Base-by-base conservation (phyloP, 345 rosid genomes). In the Eucalyptus erythrocorys region DNA sequence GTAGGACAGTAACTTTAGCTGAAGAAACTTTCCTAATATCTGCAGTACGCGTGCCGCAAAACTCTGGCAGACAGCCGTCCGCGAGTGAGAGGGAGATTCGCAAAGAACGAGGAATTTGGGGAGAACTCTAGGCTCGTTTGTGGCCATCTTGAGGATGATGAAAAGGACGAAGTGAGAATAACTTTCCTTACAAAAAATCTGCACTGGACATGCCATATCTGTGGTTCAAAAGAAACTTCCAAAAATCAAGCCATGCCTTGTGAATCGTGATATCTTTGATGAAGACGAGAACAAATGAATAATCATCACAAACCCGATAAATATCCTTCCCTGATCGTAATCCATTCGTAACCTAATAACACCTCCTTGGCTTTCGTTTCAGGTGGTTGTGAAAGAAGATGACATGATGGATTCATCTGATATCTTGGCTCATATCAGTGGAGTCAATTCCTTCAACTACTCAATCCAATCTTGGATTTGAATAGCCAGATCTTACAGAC, bases 51-150 rank as follows among this genome's bases (percentile, higher is more conserved):
- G 5, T 97, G 99, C 92, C 93, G 99, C 86, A 97, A 97, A 90
- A 95, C 95, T 66, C 91, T 97, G 85, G 99, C 99, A 30, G 99
- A 97, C 88, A 97, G 99, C 93, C 91, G 99, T 53, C 99, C 98
- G 13, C 91, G 99, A 92, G 99, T 97, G 1, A 91, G 98, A 89
- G 99, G 99, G 91, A 93, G 99, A 90, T 97, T 97, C 87, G 99
- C 99, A 6, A 97, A 95, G 92, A 97, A 96, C 61, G 97, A 97
- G 80, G 98, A 96, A 10, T 95, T 93, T 42, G 94, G 95, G 85
- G 98, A 96, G 53, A 92, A 87, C 85, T 90, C 85, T 19, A 92
- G 51, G 49, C 92, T 92, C 85, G 90, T 90, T 87, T 91, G 92
- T 87, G 91, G 96, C 90, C 92, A 91, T 85, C 98, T 93, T 88